These are phyloP conservation scores for Candida verbasci DNA, from an alignment of 805 yeast species.

Conservation along the genomic window DNA sequence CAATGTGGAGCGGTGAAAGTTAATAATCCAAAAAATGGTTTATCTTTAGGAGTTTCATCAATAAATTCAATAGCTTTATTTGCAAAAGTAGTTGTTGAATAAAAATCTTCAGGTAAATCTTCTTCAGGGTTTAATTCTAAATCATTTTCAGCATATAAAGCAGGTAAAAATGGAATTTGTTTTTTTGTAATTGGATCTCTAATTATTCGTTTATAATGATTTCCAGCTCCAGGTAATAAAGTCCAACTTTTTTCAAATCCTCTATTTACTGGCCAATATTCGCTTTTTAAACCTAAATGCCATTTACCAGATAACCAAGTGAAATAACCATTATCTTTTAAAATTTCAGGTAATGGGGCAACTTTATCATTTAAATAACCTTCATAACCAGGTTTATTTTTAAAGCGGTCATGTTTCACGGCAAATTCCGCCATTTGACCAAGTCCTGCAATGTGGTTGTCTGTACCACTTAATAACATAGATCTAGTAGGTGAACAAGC, in stretches of 20 bases:
- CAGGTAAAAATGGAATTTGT: constrained; percentile 30
- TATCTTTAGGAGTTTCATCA: constrained; percentile 26
- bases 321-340: constrained; percentile 46
- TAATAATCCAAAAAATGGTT: constrained; percentile 51
- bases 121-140: constrained; percentile 28
- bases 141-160: constrained; percentile 38
- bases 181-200: constrained; percentile 23
- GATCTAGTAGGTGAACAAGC: constrained; percentile 66
- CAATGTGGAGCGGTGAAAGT: constrained; percentile 66
- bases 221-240: constrained; percentile 54
- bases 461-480: constrained; percentile 57
- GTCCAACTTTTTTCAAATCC: constrained; percentile 51
- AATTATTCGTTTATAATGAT: constrained; percentile 46
- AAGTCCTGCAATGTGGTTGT: constrained; percentile 56
- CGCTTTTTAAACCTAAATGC: constrained; percentile 50
- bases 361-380: constrained; percentile 49
- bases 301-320: constrained; percentile 57
- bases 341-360: constrained; percentile 50
- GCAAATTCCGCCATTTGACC: constrained; percentile 55
- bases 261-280: constrained; percentile 45
- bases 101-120: constrained; percentile 44
- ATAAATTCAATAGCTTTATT: constrained; percentile 38
- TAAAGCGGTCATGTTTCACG: constrained; percentile 26
- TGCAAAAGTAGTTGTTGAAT: constrained; percentile 43
- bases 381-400: constrained; percentile 51